Base-by-base conservation (phyloP, 2,329 filamentous ascomycete genomes). In the Colletotrichum navitas region DNA sequence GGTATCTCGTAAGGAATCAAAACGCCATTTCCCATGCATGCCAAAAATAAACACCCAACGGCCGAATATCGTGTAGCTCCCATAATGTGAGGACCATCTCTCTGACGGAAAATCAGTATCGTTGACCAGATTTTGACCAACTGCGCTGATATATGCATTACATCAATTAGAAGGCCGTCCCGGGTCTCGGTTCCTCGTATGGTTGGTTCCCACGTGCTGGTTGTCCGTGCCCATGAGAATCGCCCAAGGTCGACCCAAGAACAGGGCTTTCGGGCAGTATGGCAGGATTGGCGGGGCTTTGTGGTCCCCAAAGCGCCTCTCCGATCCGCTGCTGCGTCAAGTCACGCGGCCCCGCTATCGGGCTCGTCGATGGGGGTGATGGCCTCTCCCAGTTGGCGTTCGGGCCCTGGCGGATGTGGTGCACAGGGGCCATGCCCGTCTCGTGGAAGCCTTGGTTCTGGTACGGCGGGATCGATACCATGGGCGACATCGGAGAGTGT, bases 281-380 rank as follows among this genome's bases (percentile, higher is more conserved):
- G 39, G 61, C 26, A 29, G 32, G 54, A 11, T 41, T 29, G 8
- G 36, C 62, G 16, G 70, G 55, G 36, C 36, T 70, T 36, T 55
- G 59, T 21, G 75, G 29, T 41, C 79, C 80, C 80, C 80, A 81
- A 7, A 81, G 66, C 32, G 79, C 80, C 55, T 79, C 78, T 8
- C 79, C 79, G 18, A 81, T 71, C 24, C 68, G 76, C 52, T 78
- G 68, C 73, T 81, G 79, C 56, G 78, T 79, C 29, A 78, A 76
- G 56, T 75, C 76, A 41, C 79, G 75, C n/a, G 74, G 73, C 24
- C 74, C 74, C 26, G 43, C 43, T 5, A 36, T 58, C 34, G 54
- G 18, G 39, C 68, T 11, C 52, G 39, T 36, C 71, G 26, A 71
- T 63, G 63, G 71, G 63, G 39, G 69, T 63, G 55, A 76, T 41